These are phyloP conservation scores for Metschnikowia bowlesiae DNA, from an alignment of 805 yeast genomes.

Conservation along the genomic window DNA sequence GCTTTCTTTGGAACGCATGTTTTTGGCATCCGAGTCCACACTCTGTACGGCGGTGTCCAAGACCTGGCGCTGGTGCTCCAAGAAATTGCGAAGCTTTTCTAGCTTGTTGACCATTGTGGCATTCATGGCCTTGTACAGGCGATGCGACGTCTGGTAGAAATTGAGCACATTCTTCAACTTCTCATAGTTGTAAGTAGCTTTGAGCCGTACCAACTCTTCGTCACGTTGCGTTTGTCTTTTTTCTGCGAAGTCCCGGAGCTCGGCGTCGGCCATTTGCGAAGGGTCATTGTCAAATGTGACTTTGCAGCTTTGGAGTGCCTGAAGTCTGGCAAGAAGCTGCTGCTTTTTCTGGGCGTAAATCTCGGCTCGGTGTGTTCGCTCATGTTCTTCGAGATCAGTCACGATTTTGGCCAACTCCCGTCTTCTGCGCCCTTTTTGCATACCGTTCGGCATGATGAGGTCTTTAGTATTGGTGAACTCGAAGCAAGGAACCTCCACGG, in stretches of 20 bases:
- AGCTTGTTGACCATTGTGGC: slow-evolving; percentile 29
- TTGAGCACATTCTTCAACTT: slow-evolving; percentile 25
- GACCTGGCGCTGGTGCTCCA: slow-evolving; percentile 30
- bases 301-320: slow-evolving; percentile 22
- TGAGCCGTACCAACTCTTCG: slow-evolving; percentile 29
- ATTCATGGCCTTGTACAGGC: slow-evolving; percentile 30
- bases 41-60: slow-evolving; percentile 19
- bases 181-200: slow-evolving; percentile 30
- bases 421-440: slow-evolving; percentile 23
- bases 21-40: slow-evolving; percentile 13
- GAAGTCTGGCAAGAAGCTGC: slow-evolving; percentile 23
- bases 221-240: slow-evolving; percentile 26
- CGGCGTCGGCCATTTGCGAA: slow-evolving; percentile 23
- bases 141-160: slow-evolving; percentile 37
- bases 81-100: slow-evolving; percentile 35
- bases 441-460: slow-evolving; percentile 13
- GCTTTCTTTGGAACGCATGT: slow-evolving; percentile 21
- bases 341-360: slow-evolving; percentile 21
- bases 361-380: slow-evolving; percentile 14
- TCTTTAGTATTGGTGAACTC: slow-evolving; percentile 1
- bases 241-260: slow-evolving; percentile 20
- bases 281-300: slow-evolving; percentile 20
- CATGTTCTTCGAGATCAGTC: slow-evolving; percentile 18
- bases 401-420: slow-evolving; percentile 15
- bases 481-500: background rate